Evolutionary conservation across 1,284 basidiomycete genomes (phyloP).

Genomic region (Fomitopsis betulina): DNA sequence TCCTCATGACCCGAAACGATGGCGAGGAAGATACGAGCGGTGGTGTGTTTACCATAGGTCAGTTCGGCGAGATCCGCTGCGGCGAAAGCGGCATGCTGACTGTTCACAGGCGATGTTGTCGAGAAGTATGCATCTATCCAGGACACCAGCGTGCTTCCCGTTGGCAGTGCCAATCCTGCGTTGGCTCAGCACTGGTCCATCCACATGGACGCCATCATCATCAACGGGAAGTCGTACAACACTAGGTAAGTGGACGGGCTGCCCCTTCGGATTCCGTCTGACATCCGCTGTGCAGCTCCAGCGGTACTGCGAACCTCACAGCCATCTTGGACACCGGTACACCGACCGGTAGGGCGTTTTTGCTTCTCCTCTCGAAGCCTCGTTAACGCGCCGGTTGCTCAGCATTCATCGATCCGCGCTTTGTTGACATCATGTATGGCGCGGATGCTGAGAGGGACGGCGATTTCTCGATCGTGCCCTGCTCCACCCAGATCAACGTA

Average conservation of each 20-base stretch:
- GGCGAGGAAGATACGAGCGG: background rate
- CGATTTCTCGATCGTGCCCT: background rate
- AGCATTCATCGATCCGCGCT: constrained; percentile 5
- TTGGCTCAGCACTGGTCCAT: constrained; percentile 2
- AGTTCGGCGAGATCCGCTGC: background rate
- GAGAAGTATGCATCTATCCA: background rate
- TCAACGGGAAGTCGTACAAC: constrained; percentile 7
- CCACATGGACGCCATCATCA: constrained; percentile 2
- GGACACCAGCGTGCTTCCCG: background rate
- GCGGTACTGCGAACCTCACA: constrained; percentile 1
- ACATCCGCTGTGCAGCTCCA: background rate
- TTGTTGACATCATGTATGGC: constrained; percentile 6
- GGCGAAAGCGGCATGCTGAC: background rate
- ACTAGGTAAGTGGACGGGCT: background rate
- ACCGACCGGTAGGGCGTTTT: constrained; percentile 1
- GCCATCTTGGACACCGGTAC: constrained; percentile 6
- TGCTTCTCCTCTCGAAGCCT: background rate
- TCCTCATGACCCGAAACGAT: constrained; percentile 6
- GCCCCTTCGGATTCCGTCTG: background rate
- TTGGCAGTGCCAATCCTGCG: background rate
- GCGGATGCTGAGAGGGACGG: background rate
- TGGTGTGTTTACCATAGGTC: constrained; percentile 7
- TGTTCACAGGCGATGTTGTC: background rate
- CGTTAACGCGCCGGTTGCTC: background rate
- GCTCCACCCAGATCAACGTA: constrained; percentile 3